A percentile compares a stretch with the other conserved stretches of the same genome.
Evolutionary conservation across 2,329 filamentous ascomycete species (phyloP).

Genomic region (Claviceps pazoutovae): DNA sequence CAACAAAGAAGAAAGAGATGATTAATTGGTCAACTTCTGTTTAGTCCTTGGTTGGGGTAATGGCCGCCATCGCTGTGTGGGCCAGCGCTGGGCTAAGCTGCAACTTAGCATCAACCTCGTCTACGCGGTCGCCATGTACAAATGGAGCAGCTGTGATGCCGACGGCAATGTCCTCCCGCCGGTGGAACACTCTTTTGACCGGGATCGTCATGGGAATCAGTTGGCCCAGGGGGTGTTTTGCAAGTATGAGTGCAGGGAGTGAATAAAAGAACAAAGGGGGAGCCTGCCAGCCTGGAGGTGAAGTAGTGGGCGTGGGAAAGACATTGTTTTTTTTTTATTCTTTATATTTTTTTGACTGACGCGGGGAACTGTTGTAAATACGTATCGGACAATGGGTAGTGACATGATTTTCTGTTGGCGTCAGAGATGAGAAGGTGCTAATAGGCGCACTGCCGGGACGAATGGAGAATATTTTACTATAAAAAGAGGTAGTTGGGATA

Average conservation of each 20-base stretch:
- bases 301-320: background rate
- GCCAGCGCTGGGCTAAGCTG: conserved; percentile 9
- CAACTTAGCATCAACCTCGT: conserved; percentile 8
- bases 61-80: conserved; percentile 8
- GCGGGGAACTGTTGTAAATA: no score
- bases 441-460: no score
- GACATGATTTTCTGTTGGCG: no score
- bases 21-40: background rate
- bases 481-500: no score
- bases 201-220: background rate
- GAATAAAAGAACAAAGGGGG: background rate
- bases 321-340: background rate
- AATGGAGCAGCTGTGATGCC: conserved; percentile 6
- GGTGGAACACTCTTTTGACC: background rate
- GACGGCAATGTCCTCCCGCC: background rate
- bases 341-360: no score
- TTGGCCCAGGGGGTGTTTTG: background rate
- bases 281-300: no score
- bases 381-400: no score
- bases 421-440: no score
- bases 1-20: background rate
- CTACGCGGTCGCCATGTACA: conserved; percentile 6
- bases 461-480: no score
- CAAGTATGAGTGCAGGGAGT: background rate
- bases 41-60: conserved; percentile 8